Conservation (phyloP, 768 basidiomycete genomes). For the Psilocybe sp. region DNA sequence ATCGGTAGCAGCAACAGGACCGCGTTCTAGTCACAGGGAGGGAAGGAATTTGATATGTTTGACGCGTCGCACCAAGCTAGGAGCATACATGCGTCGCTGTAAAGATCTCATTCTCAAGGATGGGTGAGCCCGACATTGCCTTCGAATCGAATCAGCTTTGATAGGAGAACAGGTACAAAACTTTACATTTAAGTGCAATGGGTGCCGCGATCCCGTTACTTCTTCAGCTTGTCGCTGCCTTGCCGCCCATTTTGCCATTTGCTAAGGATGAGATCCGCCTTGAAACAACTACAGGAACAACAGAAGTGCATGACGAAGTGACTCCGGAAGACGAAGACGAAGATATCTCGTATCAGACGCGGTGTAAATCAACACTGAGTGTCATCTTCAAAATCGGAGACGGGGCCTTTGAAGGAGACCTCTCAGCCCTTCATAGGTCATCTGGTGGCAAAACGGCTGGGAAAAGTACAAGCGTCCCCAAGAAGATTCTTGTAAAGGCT, state of each 20-base stretch:
- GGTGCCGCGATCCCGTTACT: slow-evolving; percentile 88
- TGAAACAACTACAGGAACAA: slow-evolving; percentile 64
- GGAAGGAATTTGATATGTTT: slow-evolving; percentile 81
- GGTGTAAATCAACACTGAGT: slow-evolving; percentile 68
- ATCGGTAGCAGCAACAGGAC: slow-evolving; percentile 78
- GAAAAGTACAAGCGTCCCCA: slow-evolving; percentile 7
- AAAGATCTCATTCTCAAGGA: slow-evolving; percentile 70
- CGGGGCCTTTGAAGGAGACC: slow-evolving; percentile 48
- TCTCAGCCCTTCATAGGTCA: slow-evolving; percentile 22
- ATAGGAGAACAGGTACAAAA: slow-evolving; percentile 53
- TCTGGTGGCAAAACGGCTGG: slow-evolving; percentile 20
- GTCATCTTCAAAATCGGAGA: slow-evolving; percentile 62
- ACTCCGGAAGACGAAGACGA: slow-evolving; percentile 74
- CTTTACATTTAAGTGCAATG: slow-evolving; percentile 75
- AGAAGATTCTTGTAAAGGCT: slow-evolving; percentile 1
- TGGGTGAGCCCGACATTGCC: slow-evolving; percentile 43
- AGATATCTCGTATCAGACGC: slow-evolving; percentile 59
- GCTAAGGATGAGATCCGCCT: slow-evolving; percentile 57
- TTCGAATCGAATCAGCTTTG: not conserved
- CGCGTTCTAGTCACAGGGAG: slow-evolving; percentile 73
- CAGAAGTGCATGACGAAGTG: slow-evolving; percentile 77
- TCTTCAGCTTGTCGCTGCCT: slow-evolving; percentile 62
- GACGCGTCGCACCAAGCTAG: slow-evolving; percentile 72
- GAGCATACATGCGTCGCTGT: slow-evolving; percentile 74
- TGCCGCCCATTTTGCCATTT: slow-evolving; percentile 73